Evolutionary conservation across 345 rosid species (phyloP).

Genomic region (Kandelia obovata): DNA sequence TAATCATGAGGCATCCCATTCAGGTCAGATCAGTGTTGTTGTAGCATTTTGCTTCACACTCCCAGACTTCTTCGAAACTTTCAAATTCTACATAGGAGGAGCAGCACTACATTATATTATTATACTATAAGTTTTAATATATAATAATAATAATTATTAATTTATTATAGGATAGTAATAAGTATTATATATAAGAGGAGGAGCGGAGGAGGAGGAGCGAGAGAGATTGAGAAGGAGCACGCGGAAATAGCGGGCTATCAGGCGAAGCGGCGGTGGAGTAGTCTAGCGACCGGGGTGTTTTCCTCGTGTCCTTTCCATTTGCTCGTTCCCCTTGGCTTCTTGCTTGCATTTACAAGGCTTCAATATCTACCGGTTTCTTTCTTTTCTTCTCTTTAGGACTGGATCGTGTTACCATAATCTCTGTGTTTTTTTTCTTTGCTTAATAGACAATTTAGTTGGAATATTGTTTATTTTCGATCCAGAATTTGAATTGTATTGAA

Average conservation of each 20-base stretch:
- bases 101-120: too few species aligned
- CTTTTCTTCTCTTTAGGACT: slow-evolving; percentile 17
- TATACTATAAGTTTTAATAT: too few species aligned
- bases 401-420: slow-evolving; percentile 28
- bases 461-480: slow-evolving; percentile 1
- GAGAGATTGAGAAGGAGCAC: slow-evolving; percentile 40
- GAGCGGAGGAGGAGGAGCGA: slow-evolving; percentile 11
- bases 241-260: slow-evolving; percentile 42
- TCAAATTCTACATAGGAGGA: too few species aligned
- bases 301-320: slow-evolving; percentile 87
- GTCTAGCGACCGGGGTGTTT: slow-evolving; percentile 63
- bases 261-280: slow-evolving; percentile 78
- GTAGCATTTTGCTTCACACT: too few species aligned
- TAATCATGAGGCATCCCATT: too few species aligned
- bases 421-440: not conserved
- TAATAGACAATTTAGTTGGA: too few species aligned
- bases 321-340: slow-evolving; percentile 89
- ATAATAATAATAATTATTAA: too few species aligned
- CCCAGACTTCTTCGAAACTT: too few species aligned
- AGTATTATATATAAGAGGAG: slow-evolving; percentile 28
- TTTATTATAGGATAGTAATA: too few species aligned
- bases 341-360: slow-evolving; percentile 84
- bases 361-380: slow-evolving; percentile 42
- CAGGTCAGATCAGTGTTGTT: too few species aligned
- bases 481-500: not conserved